These are phyloP conservation scores for Megacollybia marginata DNA, from an alignment of 768 basidiomycete genomes.

Conservation along the genomic window DNA sequence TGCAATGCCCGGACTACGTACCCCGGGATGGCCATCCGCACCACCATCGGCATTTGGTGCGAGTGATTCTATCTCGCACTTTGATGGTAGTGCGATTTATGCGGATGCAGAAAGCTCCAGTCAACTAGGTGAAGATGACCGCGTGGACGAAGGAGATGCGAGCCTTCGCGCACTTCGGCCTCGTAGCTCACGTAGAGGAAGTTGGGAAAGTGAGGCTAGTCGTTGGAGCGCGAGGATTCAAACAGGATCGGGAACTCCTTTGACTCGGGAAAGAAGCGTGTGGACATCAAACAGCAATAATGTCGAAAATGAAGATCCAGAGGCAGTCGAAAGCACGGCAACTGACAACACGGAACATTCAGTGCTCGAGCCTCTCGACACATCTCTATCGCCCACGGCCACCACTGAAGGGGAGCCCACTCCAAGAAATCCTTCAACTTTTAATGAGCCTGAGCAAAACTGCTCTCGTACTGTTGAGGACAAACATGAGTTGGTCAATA, in stretches of 20 bases:
- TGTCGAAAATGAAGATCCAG: not conserved
- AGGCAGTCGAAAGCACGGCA: not conserved
- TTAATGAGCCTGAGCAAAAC: too few relatives aligned
- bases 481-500: too few relatives aligned
- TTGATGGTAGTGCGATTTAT: conserved; percentile 51
- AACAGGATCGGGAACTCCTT: conserved; percentile 34
- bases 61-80: conserved; percentile 65
- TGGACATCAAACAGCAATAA: conserved; percentile 49
- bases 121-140: conserved; percentile 54
- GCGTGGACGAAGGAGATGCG: conserved; percentile 64
- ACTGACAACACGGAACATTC: not conserved
- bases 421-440: too few relatives aligned
- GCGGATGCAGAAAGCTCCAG: conserved; percentile 55
- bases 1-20: conserved; percentile 55
- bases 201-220: conserved; percentile 88
- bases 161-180: conserved; percentile 87
- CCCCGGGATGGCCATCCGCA: conserved; percentile 31
- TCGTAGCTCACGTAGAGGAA: conserved; percentile 77
- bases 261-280: conserved; percentile 46
- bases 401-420: too few relatives aligned
- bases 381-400: too few relatives aligned
- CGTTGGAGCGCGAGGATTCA: conserved; percentile 78
- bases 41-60: conserved; percentile 45
- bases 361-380: not conserved
- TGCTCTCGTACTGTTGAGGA: too few relatives aligned